Evolutionary conservation across 177 flowering plant species (phyloP), one percentile per base, ranked within the genome.

Genomic region (Tripterygium wilfordii): DNA sequence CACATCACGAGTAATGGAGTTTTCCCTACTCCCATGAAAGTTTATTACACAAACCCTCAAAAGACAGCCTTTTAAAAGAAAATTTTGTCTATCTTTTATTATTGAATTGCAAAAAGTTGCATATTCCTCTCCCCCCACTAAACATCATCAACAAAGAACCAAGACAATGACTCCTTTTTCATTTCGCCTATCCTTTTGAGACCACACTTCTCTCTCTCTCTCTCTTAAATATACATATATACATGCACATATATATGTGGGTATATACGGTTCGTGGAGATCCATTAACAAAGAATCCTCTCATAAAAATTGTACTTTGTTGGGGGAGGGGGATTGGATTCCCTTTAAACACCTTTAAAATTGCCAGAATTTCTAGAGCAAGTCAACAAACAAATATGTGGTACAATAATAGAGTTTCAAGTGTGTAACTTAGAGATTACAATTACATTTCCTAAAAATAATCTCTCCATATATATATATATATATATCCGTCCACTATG

Each of bases 81-180:
- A 69, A 58, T 61, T 58, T 40, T 49, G 37, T 23, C 52, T 25
- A 48, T 61, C 68, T 62, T 66, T 72, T n/a, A n/a, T n/a, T n/a
- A n/a, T 58, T 64, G 37, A 36, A 36, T 35, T 48, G 61, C 59
- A 37, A 74, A 52, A 63, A 57, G 51, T 67, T 63, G n/a, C n/a
- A n/a, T n/a, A 68, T 65, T 70, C 71, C 67, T 47, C 55, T 53
- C 53, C 57, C n/a, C 71, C 71, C 76, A 62, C 73, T 64, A 64
- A 53, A 62, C 14, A 70, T 59, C 74, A 68, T 45, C 69, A 62
- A 60, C 56, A 62, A 65, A 45, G 51, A 63, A 65, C 72, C 75
- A 38, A 38, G 42, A 38, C 42, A 38, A 14, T 58, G 58, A 59
- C 66, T 29, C 49, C 24, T 38, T 38, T 38, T 38, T 12, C 42